Base-by-base conservation (phyloP, 2,329 filamentous ascomycete species). In the Paraphoma sp. region DNA sequence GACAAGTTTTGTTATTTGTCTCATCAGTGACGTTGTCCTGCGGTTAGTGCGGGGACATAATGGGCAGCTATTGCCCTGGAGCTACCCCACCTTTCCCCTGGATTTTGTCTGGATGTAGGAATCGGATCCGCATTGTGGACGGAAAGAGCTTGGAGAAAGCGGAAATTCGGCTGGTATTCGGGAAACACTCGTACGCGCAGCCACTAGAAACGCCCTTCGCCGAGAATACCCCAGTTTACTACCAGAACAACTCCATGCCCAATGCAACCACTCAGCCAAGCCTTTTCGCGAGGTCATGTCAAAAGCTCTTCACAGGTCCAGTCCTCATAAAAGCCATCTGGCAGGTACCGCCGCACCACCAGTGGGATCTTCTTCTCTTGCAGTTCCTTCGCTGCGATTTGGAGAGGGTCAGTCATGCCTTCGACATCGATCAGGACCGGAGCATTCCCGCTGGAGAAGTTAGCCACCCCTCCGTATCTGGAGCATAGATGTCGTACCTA, bases 271-370 rank as follows among this genome's bases (percentile, higher is more conserved):
- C 33, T 36, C 33, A 36, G 14, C 9, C 14, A 2, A 10, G 6
- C 33, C 33, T 36, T 23, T 23, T 23, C 23, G 23, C 23, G 23
- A 23, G 23, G 23, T 62, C 58, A 75, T 46, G 65, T 68, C 56
- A 97, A 85, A 63, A 98, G 84, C 80, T 99, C 95, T 80, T 98
- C 95, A 80, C 93, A 97, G 36, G 93, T 96, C 95, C 95, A 99
- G 78, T 99, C 95, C 84, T 99, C 95, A 79, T 98, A 98, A 92
- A 87, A 97, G 82, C 95, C 95, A 81, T 99, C 95, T 18, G 95
- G 95, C 75, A 99, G 86, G 81, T 98, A 99, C 74, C 95, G 87
- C 76, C 95, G 87, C 63, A 99, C 91, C 54, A 99, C 95, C 59
- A 99, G 80, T 23, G 95, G 95, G 53, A 99, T 97, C 86, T 99